Evolutionary conservation across 2,329 filamentous ascomycete genomes (phyloP), one percentile per base, ranked within the genome.

Genomic region (Talaromyces sp.): DNA sequence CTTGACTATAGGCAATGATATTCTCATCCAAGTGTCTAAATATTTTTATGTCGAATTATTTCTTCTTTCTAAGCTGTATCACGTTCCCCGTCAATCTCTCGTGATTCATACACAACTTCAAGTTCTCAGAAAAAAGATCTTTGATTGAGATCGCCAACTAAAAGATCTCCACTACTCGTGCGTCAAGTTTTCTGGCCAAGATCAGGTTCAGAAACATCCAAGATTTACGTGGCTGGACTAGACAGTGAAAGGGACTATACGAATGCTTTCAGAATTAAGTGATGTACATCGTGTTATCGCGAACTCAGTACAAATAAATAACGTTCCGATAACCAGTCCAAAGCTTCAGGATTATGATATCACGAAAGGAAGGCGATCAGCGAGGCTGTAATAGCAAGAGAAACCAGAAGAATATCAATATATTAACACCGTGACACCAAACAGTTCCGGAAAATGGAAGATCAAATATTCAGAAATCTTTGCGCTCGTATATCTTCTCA

Each of bases 81-180:
- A 25, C 5, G 4, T 21, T 42, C 3, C 35, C 2, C 31, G 14
- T 18, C 37, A 28, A 12, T 16, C 5, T 8, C 5, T 21, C 8
- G 5, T 35, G 9, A 21, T 33, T n/a, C 11, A n/a, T 23, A 3
- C 40, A 37, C 44, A 52, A 16, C 44, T 21, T 12, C n/a, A 31
- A 8, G 4, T 33, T 23, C n/a, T 33, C n/a, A 2, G 9, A 14
- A 35, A 52, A 28, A 52, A 33, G 5, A n/a, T 21, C 18, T 55
- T 55, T 61, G 23, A 61, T 61, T 61, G 59, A 55, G 59, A 61
- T 61, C 59, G 59, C 18, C 59, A 31, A 9, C 59, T 61, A 61
- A 42, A 25, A 18, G 16, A 25, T 33, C 42, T 59, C 57, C 48
- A 31, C 60, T 57, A 57, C 60, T 56, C 60, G 62, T 23, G 54